Conservation (phyloP, 1,284 basidiomycete species). For the Ceratobasidium sp. region DNA sequence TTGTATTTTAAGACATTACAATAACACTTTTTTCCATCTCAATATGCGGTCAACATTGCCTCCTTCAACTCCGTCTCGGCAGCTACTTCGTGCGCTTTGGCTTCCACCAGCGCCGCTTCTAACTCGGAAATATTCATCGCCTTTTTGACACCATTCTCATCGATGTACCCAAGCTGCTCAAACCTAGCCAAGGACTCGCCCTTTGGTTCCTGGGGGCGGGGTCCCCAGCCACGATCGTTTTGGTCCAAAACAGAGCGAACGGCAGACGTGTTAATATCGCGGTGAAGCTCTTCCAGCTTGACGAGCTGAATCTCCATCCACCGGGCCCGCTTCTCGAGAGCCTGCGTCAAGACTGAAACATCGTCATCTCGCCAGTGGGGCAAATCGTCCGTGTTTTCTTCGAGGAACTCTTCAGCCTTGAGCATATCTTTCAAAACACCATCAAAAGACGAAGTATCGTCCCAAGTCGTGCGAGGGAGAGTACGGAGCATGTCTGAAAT, state of each 20-base stretch:
- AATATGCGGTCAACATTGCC: conserved; percentile 55
- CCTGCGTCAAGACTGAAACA: conserved; percentile 77
- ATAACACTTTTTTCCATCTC: conserved; percentile 3
- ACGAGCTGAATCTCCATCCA: conserved; percentile 90
- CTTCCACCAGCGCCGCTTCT: conserved; percentile 70
- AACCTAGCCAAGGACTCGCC: conserved; percentile 59
- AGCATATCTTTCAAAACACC: conserved; percentile 83
- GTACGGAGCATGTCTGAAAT: conserved; percentile 81
- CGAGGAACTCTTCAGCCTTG: conserved; percentile 80
- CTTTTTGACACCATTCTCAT: conserved; percentile 54
- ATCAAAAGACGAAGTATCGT: conserved; percentile 78
- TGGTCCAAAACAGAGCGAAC: conserved; percentile 78
- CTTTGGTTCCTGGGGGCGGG: conserved; percentile 28
- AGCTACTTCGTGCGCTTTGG: conserved; percentile 70
- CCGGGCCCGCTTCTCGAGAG: conserved; percentile 79
- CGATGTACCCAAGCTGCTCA: conserved; percentile 62
- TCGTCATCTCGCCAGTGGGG: conserved; percentile 66
- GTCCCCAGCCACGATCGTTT: conserved; percentile 85
- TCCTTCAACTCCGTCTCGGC: conserved; percentile 75
- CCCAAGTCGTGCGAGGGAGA: conserved; percentile 83
- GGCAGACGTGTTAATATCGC: conserved; percentile 83
- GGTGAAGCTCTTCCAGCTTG: conserved; percentile 81
- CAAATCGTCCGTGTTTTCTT: conserved; percentile 56
- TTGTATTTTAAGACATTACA: not conserved
- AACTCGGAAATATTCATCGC: conserved; percentile 73